Base-by-base conservation (phyloP, 352 stramenopile species). In the Blastocystis sp. region DNA sequence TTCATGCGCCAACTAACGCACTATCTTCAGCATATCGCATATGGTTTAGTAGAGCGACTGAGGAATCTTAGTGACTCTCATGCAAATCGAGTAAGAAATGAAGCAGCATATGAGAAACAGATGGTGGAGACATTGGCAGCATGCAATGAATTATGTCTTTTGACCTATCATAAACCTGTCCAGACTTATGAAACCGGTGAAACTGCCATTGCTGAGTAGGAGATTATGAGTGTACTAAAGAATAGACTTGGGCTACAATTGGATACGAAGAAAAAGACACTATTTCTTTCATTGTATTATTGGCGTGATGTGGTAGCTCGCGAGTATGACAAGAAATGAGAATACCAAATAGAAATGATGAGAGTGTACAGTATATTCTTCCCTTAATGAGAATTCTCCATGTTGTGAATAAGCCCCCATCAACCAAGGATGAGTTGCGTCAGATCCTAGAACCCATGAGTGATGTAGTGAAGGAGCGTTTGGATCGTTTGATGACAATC, bases 1-100 rank as follows among this genome's bases (percentile, higher is more conserved):
- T 99, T 99, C 91, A 97, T 96, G 0, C 95, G 95, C 37, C 94
- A 96, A 62, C 97, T 99, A 93, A 99, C 97, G 48, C 95, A 96
- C 51, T 99, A 98, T 92, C 89, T 99, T 27, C 91, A 99, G 33
- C 96, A 96, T 91, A 95, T 99, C 59, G 98, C 97, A 90, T 93
- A 98, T 88, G 91, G 92, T 57, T 90, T 99, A 66, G 95, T 95
- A 89, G 90, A 92, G 54, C 94, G 97, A 75, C 91, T 98, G 56
- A 78, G 95, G 7, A 82, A 90, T n/a, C 24, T 66, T 30, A 66
- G 42, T 13, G 42, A 68, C 1, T 13, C 27, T n/a, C 73, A 84
- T 57, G 68, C 68, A 54, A 84, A 84, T 42, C 73, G 73, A 42
- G 73, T 84, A 44, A 37, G 73, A 1, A n/a, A 13, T 51, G 24